These are phyloP conservation scores for Cercospora janseana DNA, from an alignment of 2,329 filamentous ascomycete genomes.

Conservation along the genomic window DNA sequence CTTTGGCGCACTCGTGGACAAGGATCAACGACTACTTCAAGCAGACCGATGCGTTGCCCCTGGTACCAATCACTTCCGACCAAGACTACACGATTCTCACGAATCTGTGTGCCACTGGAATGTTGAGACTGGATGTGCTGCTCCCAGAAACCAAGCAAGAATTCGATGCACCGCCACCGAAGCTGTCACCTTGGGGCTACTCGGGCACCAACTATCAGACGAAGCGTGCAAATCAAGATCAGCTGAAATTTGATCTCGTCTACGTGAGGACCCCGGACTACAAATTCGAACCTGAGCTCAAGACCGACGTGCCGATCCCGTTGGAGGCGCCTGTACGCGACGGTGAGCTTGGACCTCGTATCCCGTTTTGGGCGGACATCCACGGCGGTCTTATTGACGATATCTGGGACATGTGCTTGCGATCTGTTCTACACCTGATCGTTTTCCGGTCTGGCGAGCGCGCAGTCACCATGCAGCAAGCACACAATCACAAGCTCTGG, in stretches of 20 bases:
- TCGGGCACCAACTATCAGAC: conserved; percentile 70
- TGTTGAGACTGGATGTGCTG: conserved; percentile 53
- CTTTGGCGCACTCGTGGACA: conserved; percentile 29
- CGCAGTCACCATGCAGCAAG: conserved; percentile 53
- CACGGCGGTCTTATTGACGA: conserved; percentile 58
- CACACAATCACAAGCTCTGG: conserved; percentile 60
- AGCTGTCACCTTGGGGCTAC: conserved; percentile 63
- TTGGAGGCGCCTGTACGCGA: conserved; percentile 11
- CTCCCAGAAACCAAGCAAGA: conserved; percentile 60
- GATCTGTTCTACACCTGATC: conserved; percentile 61
- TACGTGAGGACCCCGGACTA: conserved; percentile 60
- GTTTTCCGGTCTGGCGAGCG: conserved; percentile 61
- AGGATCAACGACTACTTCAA: conserved; percentile 38
- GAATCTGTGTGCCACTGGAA: conserved; percentile 61
- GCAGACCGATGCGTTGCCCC: conserved; percentile 39
- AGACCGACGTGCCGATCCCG: conserved; percentile 40
- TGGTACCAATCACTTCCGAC: conserved; percentile 60
- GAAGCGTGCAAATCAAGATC: conserved; percentile 63
- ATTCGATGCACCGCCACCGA: conserved; percentile 42
- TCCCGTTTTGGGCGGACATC: conserved; percentile 73
- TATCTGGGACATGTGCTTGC: conserved; percentile 64
- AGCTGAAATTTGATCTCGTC: conserved; percentile 63
- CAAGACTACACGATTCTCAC: conserved; percentile 65
- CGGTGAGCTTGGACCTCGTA: conserved; percentile 32
- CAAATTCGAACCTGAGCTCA: conserved; percentile 54